A percentile compares a stretch with the other conserved stretches of the same genome.
Conservation (phyloP, 805 yeast species). For the Candida peoriensis region DNA sequence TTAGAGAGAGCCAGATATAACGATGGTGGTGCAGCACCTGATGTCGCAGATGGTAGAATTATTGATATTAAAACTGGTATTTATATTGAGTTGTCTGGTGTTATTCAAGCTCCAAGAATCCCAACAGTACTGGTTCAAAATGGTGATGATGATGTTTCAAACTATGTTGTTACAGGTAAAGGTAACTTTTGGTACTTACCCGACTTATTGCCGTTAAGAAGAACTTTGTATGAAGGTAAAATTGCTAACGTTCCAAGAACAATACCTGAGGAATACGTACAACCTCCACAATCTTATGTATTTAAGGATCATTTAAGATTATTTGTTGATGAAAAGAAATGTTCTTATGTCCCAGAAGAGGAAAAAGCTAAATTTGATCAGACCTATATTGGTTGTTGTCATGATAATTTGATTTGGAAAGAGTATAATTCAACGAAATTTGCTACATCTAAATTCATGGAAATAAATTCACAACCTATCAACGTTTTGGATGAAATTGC, state of each 20-base stretch:
- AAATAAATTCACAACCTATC: constrained; percentile 13
- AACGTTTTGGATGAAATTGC: constrained; percentile 21
- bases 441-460: constrained; percentile 18
- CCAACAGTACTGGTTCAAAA: constrained; percentile 11
- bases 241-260: constrained; percentile 40
- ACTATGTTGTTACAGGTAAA: constrained; percentile 31
- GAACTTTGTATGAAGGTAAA: constrained; percentile 56
- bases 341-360: constrained; percentile 37
- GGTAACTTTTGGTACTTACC: constrained; percentile 44
- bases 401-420: constrained; percentile 33
- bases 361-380: constrained; percentile 30
- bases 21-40: constrained; percentile 40
- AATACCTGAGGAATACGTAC: constrained; percentile 34
- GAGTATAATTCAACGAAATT: constrained; percentile 31
- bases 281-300: constrained; percentile 24
- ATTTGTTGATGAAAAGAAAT: constrained; percentile 33
- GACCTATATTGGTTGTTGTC: constrained; percentile 38
- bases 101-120: constrained; percentile 21
- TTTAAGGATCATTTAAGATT: constrained; percentile 33
- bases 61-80: constrained; percentile 56
- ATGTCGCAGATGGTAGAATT: constrained; percentile 47
- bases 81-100: constrained; percentile 55
- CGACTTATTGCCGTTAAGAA: constrained; percentile 48
- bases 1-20: constrained; percentile 44
- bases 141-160: constrained; percentile 11